A percentile compares a stretch with the other conserved stretches of the same genome.
These are phyloP conservation scores for Tetradesmus lagerheimii DNA, from an alignment of 139 green algal species.

Conservation along the genomic window DNA sequence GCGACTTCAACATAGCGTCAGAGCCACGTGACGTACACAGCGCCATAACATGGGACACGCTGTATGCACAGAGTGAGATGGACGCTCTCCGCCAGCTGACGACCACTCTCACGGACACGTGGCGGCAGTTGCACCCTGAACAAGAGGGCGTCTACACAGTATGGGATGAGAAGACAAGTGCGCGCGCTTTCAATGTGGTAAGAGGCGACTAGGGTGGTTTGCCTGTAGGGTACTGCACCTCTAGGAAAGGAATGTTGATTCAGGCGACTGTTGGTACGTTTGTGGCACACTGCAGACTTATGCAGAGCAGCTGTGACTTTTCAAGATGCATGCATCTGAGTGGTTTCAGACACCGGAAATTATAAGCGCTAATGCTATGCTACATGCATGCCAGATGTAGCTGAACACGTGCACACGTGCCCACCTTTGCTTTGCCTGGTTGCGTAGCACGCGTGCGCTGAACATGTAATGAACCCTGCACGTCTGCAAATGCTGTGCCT, in stretches of 20 bases:
- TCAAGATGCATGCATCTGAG: neutral
- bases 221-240: too few relatives aligned
- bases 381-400: neutral
- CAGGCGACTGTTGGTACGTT: too few relatives aligned
- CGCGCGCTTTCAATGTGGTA: conserved; percentile 77
- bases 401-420: too few relatives aligned
- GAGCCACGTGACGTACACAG: conserved; percentile 19
- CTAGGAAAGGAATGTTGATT: too few relatives aligned
- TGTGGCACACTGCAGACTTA: too few relatives aligned
- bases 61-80: conserved; percentile 51
- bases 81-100: conserved; percentile 2
- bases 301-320: neutral
- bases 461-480: neutral
- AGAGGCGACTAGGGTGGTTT: neutral
- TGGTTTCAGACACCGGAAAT: too few relatives aligned
- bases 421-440: neutral
- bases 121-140: conserved; percentile 66
- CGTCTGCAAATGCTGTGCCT: neutral
- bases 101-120: conserved; percentile 62
- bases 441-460: neutral
- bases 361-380: neutral
- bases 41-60: neutral
- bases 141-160: conserved; percentile 63
- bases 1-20: conserved; percentile 44
- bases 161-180: conserved; percentile 78